Base-by-base conservation (phyloP, 305 asterid species). In the Fraxinus velutina region DNA sequence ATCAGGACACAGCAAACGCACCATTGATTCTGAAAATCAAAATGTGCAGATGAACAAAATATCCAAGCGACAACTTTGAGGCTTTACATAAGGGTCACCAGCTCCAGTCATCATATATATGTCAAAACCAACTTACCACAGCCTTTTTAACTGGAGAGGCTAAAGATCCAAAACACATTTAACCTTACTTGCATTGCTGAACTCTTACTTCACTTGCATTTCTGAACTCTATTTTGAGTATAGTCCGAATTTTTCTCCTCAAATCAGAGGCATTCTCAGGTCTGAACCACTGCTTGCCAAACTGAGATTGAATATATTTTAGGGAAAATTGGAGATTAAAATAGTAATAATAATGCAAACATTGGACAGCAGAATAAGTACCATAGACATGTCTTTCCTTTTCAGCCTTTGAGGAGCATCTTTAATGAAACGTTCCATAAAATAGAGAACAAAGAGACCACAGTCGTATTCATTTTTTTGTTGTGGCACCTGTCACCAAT, bases 381-480 rank as follows among this genome's bases (percentile, higher is more conserved):
- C 98, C 98, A 78, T 87, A 29, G 83, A 78, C 79, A 90, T 81
- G 84, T 94, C 90, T 73, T 81, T 82, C 87, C 80, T 84, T 84
- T 83, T 88, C 87, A 92, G 89, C 86, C 98, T 89, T 81, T 84
- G 84, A 74, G 96, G 93, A 76, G 92, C 91, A 32, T 91, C 90
- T 12, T 76, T 87, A 72, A 96, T 88, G 92, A 96, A 96, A 37
- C 94, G 93, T 84, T 96, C 94, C 83, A 93, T 93, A 81, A 89
- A 96, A 91, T 82, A 91, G 68, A 96, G 97, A 88, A 94, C 98
- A 76, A 96, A 96, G 42, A 92, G 84, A 44, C 98, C 99, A 84
- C 99, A 96, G 76, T 96, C 99, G 62, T 89, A 92, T 2, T 89
- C 95, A 74, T 96, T 96, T 76, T 76, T 87, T 80, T 96, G 99